phyloP scores from a whole-genome alignment of 2,329 filamentous ascomycete genomes.

The Metarhizium guizhouense region DNA sequence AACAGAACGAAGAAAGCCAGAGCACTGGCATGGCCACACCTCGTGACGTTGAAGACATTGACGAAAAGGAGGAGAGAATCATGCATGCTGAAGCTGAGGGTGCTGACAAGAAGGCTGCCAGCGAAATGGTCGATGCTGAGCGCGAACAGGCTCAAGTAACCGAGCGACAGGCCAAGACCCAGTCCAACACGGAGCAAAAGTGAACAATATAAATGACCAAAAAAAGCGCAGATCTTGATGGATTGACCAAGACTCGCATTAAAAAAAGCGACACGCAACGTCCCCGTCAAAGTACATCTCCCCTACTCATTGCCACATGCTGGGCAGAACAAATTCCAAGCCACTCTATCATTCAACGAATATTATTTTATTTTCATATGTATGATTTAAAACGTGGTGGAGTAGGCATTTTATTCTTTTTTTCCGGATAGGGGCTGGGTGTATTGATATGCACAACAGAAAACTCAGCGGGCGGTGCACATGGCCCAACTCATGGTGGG shows the following conservation, averaged over 20 bases:
- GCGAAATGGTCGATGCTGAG: slow-evolving; percentile 48
- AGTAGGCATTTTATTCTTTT: background rate
- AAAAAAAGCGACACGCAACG: background rate
- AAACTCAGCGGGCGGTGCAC: background rate
- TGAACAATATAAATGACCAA: background rate
- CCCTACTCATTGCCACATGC: background rate
- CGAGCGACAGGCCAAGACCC: slow-evolving; percentile 17
- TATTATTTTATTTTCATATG: slow-evolving; percentile 16
- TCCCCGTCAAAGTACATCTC: background rate
- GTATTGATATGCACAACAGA: slow-evolving; percentile 2
- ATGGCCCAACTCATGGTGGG: background rate
- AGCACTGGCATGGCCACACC: slow-evolving; percentile 65
- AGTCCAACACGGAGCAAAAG: background rate
- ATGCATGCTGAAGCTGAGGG: slow-evolving; percentile 40
- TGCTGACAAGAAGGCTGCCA: slow-evolving; percentile 37
- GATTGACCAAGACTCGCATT: background rate
- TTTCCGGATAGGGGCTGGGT: slow-evolving; percentile 2
- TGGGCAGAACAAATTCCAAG: background rate
- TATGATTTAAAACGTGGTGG: slow-evolving; percentile 5
- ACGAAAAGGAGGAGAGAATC: slow-evolving; percentile 77
- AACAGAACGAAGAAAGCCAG: slow-evolving; percentile 78
- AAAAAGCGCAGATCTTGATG: background rate
- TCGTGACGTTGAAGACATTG: slow-evolving; percentile 84
- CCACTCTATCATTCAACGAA: slow-evolving; percentile 14
- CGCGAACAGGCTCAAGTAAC: slow-evolving; percentile 30